Conservation (phyloP, 2,329 filamentous ascomycete genomes). For the Sphaerulina musiva region DNA sequence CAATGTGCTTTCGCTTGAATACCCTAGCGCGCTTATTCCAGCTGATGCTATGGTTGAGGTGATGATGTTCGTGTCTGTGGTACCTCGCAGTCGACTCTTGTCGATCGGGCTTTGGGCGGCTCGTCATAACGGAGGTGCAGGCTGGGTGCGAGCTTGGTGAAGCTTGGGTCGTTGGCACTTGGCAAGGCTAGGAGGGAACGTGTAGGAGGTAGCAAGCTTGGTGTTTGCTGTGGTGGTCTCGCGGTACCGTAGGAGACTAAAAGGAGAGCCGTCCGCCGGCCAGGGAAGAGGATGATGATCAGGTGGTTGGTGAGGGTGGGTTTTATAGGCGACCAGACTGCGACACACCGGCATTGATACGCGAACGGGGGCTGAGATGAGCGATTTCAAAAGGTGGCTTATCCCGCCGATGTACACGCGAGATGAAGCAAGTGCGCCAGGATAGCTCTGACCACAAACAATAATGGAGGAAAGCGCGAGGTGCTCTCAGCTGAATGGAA, state of each 20-base stretch:
- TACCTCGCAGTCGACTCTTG: neutral
- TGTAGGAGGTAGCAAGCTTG: neutral
- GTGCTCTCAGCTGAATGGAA: neutral
- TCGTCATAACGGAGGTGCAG: neutral
- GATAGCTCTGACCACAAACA: neutral
- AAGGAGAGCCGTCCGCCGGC: too few species aligned
- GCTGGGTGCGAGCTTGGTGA: neutral
- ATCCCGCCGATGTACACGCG: neutral
- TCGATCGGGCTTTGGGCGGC: conserved; percentile 1
- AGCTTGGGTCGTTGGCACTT: neutral
- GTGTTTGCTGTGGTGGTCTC: neutral
- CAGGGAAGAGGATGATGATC: neutral
- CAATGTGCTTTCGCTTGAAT: conserved; percentile 20
- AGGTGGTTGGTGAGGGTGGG: neutral
- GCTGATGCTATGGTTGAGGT: neutral
- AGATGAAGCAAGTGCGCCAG: neutral
- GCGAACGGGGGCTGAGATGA: neutral
- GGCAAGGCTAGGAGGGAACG: neutral
- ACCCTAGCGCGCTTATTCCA: conserved; percentile 11
- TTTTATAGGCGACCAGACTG: neutral
- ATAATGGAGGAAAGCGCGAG: neutral
- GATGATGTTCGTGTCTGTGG: neutral
- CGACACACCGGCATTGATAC: neutral
- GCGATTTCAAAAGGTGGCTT: neutral
- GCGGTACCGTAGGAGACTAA: neutral